Evolutionary conservation across 2,329 filamentous ascomycete genomes (phyloP).

Genomic region (Amesomyces nigricolor): DNA sequence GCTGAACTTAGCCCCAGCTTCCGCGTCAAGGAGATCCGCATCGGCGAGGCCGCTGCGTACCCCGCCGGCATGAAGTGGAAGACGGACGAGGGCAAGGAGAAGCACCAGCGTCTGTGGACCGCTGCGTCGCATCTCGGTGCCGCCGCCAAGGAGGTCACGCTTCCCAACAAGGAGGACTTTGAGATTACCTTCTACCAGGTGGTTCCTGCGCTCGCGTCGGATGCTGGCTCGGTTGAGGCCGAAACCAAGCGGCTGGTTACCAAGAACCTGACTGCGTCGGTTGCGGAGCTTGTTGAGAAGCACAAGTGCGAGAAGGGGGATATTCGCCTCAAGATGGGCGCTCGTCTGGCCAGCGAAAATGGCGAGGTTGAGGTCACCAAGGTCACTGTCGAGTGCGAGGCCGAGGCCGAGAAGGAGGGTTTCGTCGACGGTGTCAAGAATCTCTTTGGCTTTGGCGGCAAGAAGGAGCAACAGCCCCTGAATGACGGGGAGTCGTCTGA

Average conservation of each 20-base stretch:
- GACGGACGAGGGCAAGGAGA: constrained; percentile 60
- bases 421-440: constrained; percentile 94
- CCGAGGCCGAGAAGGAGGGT: constrained; percentile 70
- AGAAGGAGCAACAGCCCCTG: constrained; percentile 67
- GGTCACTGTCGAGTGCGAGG: constrained; percentile 79
- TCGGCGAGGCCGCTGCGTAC: constrained; percentile 71
- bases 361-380: constrained; percentile 74
- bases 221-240: constrained; percentile 35
- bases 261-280: constrained; percentile 78
- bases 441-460: constrained; percentile 90
- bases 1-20: constrained; percentile 91
- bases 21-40: constrained; percentile 92
- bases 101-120: constrained; percentile 78
- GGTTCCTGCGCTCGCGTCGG: constrained; percentile 41
- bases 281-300: constrained; percentile 71
- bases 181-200: constrained; percentile 74
- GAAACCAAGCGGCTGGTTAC: constrained; percentile 66
- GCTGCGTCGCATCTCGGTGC: constrained; percentile 68
- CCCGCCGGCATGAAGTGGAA: constrained; percentile 70
- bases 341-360: constrained; percentile 65
- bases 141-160: constrained; percentile 74
- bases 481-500: constrained; percentile 50
- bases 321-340: constrained; percentile 72
- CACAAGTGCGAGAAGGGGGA: constrained; percentile 71
- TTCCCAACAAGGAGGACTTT: constrained; percentile 79